Conservation (phyloP, 108 stramenopile species). For the Skeletonema marinoi region DNA sequence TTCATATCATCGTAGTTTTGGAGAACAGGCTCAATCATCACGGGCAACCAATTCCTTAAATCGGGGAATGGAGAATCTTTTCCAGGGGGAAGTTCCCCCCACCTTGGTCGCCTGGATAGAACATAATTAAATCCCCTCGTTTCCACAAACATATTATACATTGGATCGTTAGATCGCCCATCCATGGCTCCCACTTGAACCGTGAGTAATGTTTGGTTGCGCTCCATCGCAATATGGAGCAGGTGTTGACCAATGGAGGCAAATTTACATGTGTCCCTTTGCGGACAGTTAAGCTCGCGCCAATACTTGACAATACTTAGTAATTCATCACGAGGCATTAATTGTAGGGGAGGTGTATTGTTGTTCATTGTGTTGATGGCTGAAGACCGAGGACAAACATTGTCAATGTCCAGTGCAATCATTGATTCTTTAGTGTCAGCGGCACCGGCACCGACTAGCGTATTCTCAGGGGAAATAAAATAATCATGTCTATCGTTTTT, state of each 20-base stretch:
- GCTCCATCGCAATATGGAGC: neutral
- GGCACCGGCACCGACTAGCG: no score
- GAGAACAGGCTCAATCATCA: slow-evolving; percentile 22
- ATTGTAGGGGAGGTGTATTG: neutral
- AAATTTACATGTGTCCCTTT: neutral
- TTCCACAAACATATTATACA: slow-evolving; percentile 2
- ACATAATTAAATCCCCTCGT: no score
- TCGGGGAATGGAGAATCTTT: neutral
- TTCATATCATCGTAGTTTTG: slow-evolving; percentile 9
- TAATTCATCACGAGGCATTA: neutral
- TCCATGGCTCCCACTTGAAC: slow-evolving; percentile 9
- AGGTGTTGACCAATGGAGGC: neutral
- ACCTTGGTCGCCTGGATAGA: no score
- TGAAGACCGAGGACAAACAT: neutral
- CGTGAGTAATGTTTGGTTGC: neutral
- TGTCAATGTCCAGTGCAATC: neutral
- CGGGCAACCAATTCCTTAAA: slow-evolving; percentile 21
- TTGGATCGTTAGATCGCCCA: slow-evolving; percentile 6
- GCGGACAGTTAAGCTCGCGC: neutral
- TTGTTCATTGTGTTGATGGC: neutral
- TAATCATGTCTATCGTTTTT: no score
- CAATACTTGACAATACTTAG: neutral
- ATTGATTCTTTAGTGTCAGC: no score
- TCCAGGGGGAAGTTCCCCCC: no score
- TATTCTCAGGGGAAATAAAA: no score